A percentile compares a stretch with the other conserved stretches of the same genome.
These are phyloP conservation scores for Incumbomyces delicatus DNA, from an alignment of 2,329 filamentous ascomycete species.

Conservation along the genomic window DNA sequence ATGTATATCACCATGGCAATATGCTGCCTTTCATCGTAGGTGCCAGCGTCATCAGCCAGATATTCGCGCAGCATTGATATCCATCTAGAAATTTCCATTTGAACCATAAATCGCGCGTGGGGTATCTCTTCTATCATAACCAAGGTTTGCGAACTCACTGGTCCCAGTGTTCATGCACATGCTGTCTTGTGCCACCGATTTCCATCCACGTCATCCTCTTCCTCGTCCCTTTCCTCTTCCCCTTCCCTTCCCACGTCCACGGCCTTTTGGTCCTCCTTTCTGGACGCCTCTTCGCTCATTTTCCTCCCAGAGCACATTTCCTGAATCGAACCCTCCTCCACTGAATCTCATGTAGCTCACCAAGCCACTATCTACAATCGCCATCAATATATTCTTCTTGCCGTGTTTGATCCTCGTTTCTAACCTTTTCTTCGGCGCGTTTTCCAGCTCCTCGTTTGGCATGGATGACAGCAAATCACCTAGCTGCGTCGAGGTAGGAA, in stretches of 20 bases:
- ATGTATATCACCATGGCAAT: background rate
- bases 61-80: background rate
- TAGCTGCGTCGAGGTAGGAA: constrained; percentile 67
- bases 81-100: background rate
- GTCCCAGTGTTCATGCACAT: too few relatives aligned
- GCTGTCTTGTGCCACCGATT: too few relatives aligned
- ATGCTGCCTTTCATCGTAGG: background rate
- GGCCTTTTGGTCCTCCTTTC: constrained; percentile 23
- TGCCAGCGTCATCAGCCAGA: too few relatives aligned
- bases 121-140: background rate
- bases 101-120: background rate
- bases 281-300: constrained; percentile 10
- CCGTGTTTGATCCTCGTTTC: constrained; percentile 78
- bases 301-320: constrained; percentile 54
- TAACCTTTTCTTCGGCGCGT: constrained; percentile 40
- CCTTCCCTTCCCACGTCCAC: constrained; percentile 15
- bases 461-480: constrained; percentile 61
- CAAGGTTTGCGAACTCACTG: too few relatives aligned
- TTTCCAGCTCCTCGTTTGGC: constrained; percentile 55
- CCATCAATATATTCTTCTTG: constrained; percentile 71
- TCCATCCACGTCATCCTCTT: constrained; percentile 13
- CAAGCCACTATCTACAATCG: constrained; percentile 80
- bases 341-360: constrained; percentile 77
- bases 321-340: constrained; percentile 69
- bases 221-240: constrained; percentile 24